Percentiles rank a stretch among this genome's conserved stretches.
Evolutionary conservation across 139 green algal genomes (phyloP).

Genomic region (Chlorella sp.): DNA sequence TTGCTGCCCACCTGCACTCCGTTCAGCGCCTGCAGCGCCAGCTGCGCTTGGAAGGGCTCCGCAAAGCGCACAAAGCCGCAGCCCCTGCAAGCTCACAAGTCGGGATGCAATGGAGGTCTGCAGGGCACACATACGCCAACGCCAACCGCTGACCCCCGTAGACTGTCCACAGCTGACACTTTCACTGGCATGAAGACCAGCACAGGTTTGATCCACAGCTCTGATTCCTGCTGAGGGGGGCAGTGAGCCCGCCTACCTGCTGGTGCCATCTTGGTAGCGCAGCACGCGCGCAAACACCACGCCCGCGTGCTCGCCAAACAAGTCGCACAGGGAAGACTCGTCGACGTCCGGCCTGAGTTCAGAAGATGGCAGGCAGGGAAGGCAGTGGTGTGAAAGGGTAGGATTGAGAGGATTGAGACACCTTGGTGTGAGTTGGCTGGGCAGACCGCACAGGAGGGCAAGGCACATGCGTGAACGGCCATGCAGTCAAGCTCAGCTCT

Average conservation of each 20-base stretch:
- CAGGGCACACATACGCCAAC: too few relatives aligned
- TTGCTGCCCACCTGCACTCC: not conserved
- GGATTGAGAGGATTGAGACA: too few relatives aligned
- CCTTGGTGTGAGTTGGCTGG: too few relatives aligned
- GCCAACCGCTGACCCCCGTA: too few relatives aligned
- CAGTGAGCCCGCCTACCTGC: not conserved
- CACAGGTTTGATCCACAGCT: not conserved
- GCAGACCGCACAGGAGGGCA: too few relatives aligned
- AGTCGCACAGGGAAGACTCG: not conserved
- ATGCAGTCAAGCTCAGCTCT: too few relatives aligned
- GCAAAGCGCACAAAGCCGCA: not conserved
- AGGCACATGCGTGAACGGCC: too few relatives aligned
- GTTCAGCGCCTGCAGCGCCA: not conserved
- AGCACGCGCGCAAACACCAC: not conserved
- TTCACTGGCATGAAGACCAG: not conserved
- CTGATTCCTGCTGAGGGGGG: not conserved
- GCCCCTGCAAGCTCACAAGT: not conserved
- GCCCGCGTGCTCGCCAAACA: not conserved
- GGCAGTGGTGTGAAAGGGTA: too few relatives aligned
- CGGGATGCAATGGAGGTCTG: not conserved
- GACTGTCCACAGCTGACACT: too few relatives aligned
- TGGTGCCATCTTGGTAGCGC: not conserved
- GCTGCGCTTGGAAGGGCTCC: not conserved
- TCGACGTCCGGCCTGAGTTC: not conserved
- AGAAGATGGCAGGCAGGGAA: not conserved